Evolutionary conservation across 1,139 yeast species (phyloP), one percentile per base, ranked within the genome.

Genomic region (Diutina mesorugosa): DNA sequence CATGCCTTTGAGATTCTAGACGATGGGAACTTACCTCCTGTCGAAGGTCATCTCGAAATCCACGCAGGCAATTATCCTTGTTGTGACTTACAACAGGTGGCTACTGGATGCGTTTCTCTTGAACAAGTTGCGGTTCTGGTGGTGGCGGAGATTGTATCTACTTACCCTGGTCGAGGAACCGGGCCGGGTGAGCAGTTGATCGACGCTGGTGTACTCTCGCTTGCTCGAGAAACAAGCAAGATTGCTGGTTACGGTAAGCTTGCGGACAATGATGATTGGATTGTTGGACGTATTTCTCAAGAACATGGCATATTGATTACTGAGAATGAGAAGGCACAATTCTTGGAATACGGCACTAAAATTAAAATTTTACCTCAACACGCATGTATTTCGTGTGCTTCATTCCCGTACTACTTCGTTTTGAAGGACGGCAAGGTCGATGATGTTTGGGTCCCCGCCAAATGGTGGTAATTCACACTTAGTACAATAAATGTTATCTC

Each of bases 31-130:
- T 50, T 50, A 21, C 53, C 53, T 8, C 41, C 45, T 0, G 26
- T 50, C n/a, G 32, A 21, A 4, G 69, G 70, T 4, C 67, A 63
- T 57, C 69, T 87, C 56, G 95, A 87, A 63, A 67, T 87, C 21
- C 95, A 87, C 66, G 93, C 93, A 16, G 95, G 95, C 14, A 86
- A 87, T 65, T 87, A 85, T 64, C 78, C 85, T 3, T 79, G 84
- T 63, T 82, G 87, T 64, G 95, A 87, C 66, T 70, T 86, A 58
- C 95, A 87, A 64, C 95, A 87, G 66, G 77, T 83, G 21, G 78
- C 89, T 9, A 87, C 95, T 0, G 81, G 81, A 0, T 80, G 87
- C 61, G 74, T 85, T 35, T 59, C 66, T 1, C 66, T 67, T 35
- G 70, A 72, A 1, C 72, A 78, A 56, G 78, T 87, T 21, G 79